Percentiles rank a stretch among this genome's conserved stretches.
Evolutionary conservation across 2,329 filamentous ascomycete genomes (phyloP).

Genomic region (Fusarium sp.): DNA sequence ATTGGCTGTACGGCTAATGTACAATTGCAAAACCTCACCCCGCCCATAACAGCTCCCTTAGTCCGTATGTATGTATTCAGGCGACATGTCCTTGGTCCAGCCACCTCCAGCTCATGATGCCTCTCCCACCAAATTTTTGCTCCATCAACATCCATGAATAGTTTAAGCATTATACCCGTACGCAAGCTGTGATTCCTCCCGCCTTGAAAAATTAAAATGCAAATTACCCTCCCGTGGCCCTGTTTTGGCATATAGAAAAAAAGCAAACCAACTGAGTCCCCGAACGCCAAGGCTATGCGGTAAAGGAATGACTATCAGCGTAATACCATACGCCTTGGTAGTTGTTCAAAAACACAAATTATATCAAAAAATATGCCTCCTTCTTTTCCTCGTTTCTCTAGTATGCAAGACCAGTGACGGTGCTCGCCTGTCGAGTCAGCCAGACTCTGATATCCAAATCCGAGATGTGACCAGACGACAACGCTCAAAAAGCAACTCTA

Average conservation of each 20-base stretch:
- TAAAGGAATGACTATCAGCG: conserved; percentile 41
- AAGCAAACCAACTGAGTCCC: conserved; percentile 18
- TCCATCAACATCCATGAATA: conserved; percentile 21
- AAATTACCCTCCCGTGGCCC: conserved; percentile 30
- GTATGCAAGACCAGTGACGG: conserved; percentile 30
- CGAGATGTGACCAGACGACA: conserved; percentile 10
- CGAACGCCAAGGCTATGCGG: conserved; percentile 46
- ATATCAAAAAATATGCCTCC: conserved; percentile 15
- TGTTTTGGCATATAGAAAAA: conserved; percentile 26
- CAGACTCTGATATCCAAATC: conserved; percentile 25
- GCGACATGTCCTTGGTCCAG: conserved; percentile 9
- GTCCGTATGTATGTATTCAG: conserved; percentile 18
- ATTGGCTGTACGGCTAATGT: conserved; percentile 43
- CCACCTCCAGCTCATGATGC: conserved; percentile 25
- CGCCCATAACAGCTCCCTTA: conserved; percentile 5
- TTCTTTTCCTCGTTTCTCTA: conserved; percentile 10
- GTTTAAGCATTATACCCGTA: conserved; percentile 33
- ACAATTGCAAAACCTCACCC: conserved; percentile 25
- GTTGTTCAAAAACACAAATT: conserved; percentile 31
- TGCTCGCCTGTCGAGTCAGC: conserved; percentile 12
- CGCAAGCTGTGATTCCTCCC: conserved; percentile 23
- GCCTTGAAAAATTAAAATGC: conserved; percentile 32
- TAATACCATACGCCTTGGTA: conserved; percentile 27
- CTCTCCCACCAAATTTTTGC: conserved; percentile 25
- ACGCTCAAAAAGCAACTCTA: conserved; percentile 52